A percentile compares a stretch with the other conserved stretches of the same genome.
Conservation (phyloP, 129 eudicot species). For the Chrysanthemum seticuspe region DNA sequence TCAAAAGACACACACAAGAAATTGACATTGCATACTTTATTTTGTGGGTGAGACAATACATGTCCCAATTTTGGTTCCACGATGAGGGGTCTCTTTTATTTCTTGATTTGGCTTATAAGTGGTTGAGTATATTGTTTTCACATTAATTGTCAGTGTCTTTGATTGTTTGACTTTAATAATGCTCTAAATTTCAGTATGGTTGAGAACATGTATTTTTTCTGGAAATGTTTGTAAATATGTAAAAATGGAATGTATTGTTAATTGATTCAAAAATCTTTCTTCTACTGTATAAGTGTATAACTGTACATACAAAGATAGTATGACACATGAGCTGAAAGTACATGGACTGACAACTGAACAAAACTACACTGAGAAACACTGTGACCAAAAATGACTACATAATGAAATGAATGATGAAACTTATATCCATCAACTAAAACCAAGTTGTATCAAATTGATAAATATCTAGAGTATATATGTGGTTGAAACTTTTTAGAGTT, state of each 20-base stretch:
- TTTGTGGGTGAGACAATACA: constrained; percentile 21
- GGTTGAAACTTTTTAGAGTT: too few species aligned
- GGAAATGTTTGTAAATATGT: background rate
- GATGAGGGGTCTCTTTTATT: constrained; percentile 16
- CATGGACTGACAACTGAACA: too few species aligned
- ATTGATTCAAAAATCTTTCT: too few species aligned
- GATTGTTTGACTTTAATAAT: constrained; percentile 13
- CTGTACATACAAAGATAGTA: too few species aligned
- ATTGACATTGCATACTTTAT: background rate
- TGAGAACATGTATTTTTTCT: background rate
- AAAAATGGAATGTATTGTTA: background rate
- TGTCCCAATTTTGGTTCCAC: constrained; percentile 13
- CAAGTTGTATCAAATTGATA: too few species aligned
- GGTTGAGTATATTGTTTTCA: constrained; percentile 24
- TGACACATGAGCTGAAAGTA: too few species aligned
- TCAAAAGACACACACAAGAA: background rate
- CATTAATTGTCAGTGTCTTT: constrained; percentile 21
- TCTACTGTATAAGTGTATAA: too few species aligned
- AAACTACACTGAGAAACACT: too few species aligned
- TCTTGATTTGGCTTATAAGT: constrained; percentile 11
- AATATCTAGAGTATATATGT: too few species aligned
- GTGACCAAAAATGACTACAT: too few species aligned
- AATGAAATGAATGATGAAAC: too few species aligned
- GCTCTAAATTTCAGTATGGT: background rate
- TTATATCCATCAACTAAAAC: too few species aligned